Evolutionary conservation across 208 protist genomes (phyloP), one percentile per base, ranked within the genome.

Genomic region (Zelonia costaricensis): DNA sequence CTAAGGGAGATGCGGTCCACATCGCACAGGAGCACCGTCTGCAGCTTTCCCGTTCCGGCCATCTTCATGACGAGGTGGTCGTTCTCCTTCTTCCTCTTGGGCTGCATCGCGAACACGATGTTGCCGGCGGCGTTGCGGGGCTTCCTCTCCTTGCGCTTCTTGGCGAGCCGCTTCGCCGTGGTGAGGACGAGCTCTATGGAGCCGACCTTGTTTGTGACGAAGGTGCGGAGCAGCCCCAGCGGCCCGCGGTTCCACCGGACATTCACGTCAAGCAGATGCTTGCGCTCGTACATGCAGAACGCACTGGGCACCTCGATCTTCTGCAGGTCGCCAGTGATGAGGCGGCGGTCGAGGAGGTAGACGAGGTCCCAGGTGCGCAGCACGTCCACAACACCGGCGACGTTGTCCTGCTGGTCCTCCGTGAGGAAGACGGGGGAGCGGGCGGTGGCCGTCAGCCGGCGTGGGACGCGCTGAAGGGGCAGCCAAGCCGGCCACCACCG

Each of bases 291-390:
- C 16, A 61, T 65, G 58, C 77, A 80, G 40, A 62, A 59, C 1
- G 76, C 77, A 18, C 68, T 85, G 3, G 85, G 85, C 6, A 67
- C 67, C 42, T 74, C 55, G 12, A 95, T 66, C 25, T 59, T 53
- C 27, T 71, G 64, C 18, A 95, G 65, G 46, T 95, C 90, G 4
- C 90, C 90, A 4, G 78, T 84, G 30, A 91, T 40, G 22, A 92
- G 53, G 6, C 65, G 57, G 9, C 83, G 74, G 38, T 91, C 78
- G 58, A 92, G 82, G 20, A 93, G 70, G 71, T 86, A 85, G 27
- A 95, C 45, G n/a, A 91, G 55, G 42, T 95, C 90, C 87, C 90
- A 95, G 22, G 90, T 95, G 27, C 90, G 82, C 67, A 95, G 67
- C 25, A 77, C 66, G 12, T 89, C 74, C n/a, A 95, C 49, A 18